Evolutionary conservation across 2,329 filamentous ascomycete species (phyloP).

Genomic region (Fusarium veterinarium): DNA sequence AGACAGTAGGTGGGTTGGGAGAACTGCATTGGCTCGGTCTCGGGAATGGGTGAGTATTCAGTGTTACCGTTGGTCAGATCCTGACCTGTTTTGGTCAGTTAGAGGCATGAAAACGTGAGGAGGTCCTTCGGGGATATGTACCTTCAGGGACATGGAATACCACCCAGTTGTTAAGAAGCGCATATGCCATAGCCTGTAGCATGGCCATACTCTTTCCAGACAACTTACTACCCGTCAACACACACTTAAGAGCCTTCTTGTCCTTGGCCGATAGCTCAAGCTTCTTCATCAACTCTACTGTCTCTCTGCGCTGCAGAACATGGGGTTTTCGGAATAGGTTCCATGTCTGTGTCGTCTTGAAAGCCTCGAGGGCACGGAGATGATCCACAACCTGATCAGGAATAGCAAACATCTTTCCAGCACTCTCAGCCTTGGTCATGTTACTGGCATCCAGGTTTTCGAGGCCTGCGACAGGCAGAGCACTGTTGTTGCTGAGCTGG

Average conservation of each 20-base stretch:
- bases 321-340: slow-evolving; percentile 85
- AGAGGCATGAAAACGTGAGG: background rate
- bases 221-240: slow-evolving; percentile 78
- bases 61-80: slow-evolving; percentile 85
- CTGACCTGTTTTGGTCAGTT: slow-evolving; percentile 62
- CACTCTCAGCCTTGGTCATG: slow-evolving; percentile 64
- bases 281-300: slow-evolving; percentile 74
- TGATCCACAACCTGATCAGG: slow-evolving; percentile 79
- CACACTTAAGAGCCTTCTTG: slow-evolving; percentile 69
- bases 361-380: slow-evolving; percentile 85
- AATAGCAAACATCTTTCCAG: slow-evolving; percentile 76
- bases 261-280: slow-evolving; percentile 66
- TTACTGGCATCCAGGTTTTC: slow-evolving; percentile 67
- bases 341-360: slow-evolving; percentile 93
- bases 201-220: slow-evolving; percentile 90
- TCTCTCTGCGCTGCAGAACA: slow-evolving; percentile 81
- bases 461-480: slow-evolving; percentile 79
- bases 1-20: slow-evolving; percentile 83
- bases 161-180: slow-evolving; percentile 85
- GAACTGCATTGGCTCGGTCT: slow-evolving; percentile 70
- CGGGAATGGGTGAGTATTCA: slow-evolving; percentile 78
- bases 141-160: slow-evolving; percentile 92
- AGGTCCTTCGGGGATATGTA: slow-evolving; percentile 53
- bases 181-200: slow-evolving; percentile 85
- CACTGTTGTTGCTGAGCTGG: slow-evolving; percentile 93